Evolutionary conservation across 129 eudicot species (phyloP).

Genomic region (Lonicera japonica): DNA sequence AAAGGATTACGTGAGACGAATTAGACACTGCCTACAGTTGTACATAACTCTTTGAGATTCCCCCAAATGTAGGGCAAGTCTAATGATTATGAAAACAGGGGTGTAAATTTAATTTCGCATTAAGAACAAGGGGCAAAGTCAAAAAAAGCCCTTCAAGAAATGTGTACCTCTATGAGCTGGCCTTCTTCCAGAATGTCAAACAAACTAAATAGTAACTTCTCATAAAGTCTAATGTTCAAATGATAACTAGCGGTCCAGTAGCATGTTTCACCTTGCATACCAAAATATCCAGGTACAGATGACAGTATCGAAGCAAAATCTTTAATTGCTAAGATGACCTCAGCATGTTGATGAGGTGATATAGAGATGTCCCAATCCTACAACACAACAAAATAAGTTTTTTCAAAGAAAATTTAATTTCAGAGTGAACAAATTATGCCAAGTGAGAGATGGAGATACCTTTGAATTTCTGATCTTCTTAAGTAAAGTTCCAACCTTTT

Average conservation of each 20-base stretch:
- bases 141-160: conserved; percentile 10
- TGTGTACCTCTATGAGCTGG: conserved; percentile 61
- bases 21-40: too few relatives aligned
- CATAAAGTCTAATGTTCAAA: conserved; percentile 72
- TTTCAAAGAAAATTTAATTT: conserved; percentile 1
- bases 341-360: conserved; percentile 67
- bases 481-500: conserved; percentile 49
- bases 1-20: too few relatives aligned
- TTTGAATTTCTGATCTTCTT: conserved; percentile 61
- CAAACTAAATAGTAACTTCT: conserved; percentile 66
- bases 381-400: conserved; percentile 12
- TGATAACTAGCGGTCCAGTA: conserved; percentile 72
- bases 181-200: conserved; percentile 93
- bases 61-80: too few relatives aligned
- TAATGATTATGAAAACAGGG: too few relatives aligned
- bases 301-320: conserved; percentile 54
- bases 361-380: conserved; percentile 78
- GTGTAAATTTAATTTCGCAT: too few relatives aligned
- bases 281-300: conserved; percentile 40
- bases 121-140: too few relatives aligned
- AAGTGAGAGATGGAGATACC: conserved; percentile 36
- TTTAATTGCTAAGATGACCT: conserved; percentile 58
- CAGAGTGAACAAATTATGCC: background rate
- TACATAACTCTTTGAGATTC: too few relatives aligned
- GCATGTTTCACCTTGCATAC: conserved; percentile 62